Base-by-base conservation (phyloP, 129 eudicot species). In the Pseudognaphalium luteoalbum region DNA sequence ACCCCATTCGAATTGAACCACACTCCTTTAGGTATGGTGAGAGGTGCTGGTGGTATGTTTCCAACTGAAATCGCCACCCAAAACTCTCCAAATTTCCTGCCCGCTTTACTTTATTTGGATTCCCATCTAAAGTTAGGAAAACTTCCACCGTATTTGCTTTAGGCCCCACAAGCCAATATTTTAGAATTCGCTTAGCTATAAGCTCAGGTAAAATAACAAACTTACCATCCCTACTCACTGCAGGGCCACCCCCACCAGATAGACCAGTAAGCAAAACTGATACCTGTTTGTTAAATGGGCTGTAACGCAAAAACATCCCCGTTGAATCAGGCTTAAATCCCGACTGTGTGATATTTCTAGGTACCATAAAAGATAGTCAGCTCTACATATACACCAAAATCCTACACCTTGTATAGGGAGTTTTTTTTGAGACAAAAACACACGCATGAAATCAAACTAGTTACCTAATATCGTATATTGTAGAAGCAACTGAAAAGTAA, bases 381-480 rank as follows among this genome's bases (percentile, higher is more conserved):
- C 11, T 52, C 34, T 1, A 9, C 14, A 66, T 20, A 34, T 0
- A 34, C 2, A 66, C 35, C 17, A 20, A 17, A 4, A 39, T 33
- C 21, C 17, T 4, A 19, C 4, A 67, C 72, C 20, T 68, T 15
- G 12, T n/a, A n/a, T 68, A 35, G 1, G 1, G 44, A 17, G 16
- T 28, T 41, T 28, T 17, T 14, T 74, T 61, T 63, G 12, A 37
- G 28, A 70, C 21, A 50, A 30, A 52, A n/a, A 25, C 47, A 7
- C 58, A 11, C 0, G n/a, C 5, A 15, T 34, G 9, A 3, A 29
- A 17, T 21, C 41, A 35, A 51, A 33, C 5, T 42, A 8, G 17
- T 32, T 74, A 81, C 84, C 80, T 75, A 37, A 81, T 70, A 3
- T 65, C 81, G 56, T 29, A 76, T 7, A 77, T 81, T 62, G 72